These are phyloP conservation scores for Tetramitus jugosus DNA, from an alignment of 208 protist genomes.

Conservation along the genomic window DNA sequence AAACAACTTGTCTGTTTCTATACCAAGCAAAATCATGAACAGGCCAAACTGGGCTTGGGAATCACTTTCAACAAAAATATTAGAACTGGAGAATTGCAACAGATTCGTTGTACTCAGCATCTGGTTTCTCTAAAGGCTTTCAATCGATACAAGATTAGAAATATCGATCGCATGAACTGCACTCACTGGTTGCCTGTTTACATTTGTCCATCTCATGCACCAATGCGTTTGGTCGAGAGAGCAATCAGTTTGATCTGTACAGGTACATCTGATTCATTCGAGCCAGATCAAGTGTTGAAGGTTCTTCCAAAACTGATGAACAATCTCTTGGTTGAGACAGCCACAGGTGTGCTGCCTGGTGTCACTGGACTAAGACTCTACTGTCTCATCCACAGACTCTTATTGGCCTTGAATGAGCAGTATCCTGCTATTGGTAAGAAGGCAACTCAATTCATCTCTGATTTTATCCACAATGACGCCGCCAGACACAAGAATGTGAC, in stretches of 20 bases:
- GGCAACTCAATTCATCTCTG: neutral
- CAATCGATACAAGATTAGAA: conserved; percentile 28
- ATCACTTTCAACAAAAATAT: neutral
- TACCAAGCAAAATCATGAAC: conserved; percentile 23
- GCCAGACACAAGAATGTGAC: neutral
- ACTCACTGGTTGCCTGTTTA: conserved; percentile 41
- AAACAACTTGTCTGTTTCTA: no score
- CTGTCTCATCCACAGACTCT: neutral
- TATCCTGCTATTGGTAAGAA: neutral
- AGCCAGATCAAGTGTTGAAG: neutral
- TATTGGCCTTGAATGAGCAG: neutral
- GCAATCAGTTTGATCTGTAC: neutral
- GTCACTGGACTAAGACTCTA: neutral
- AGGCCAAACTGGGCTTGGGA: conserved; percentile 39
- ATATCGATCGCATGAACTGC: conserved; percentile 18
- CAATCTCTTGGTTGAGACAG: neutral
- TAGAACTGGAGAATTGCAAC: neutral
- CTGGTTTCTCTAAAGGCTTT: conserved; percentile 13
- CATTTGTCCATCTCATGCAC: conserved; percentile 34
- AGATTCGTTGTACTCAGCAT: neutral
- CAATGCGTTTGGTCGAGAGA: neutral
- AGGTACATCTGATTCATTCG: neutral
- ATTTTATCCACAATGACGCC: neutral
- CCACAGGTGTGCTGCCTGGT: neutral
- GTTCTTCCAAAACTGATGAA: neutral